Percentiles rank a stretch among this genome's conserved stretches.
Conservation (phyloP, 768 basidiomycete genomes). For the Amanita muscaria region DNA sequence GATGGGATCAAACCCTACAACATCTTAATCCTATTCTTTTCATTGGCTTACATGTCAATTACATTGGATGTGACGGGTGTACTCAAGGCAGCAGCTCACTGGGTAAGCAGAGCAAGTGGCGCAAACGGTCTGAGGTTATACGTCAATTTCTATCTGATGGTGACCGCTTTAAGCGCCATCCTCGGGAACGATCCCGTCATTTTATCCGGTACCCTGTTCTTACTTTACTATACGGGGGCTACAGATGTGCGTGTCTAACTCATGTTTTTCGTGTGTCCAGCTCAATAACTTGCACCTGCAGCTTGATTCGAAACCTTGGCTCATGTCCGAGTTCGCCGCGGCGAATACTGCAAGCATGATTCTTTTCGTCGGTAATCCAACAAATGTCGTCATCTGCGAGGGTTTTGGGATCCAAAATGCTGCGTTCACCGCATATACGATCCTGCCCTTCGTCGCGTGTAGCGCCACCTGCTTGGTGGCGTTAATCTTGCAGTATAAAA, state of each 20-base stretch:
- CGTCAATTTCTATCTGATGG: slow-evolving; percentile 76
- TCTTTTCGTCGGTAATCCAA: slow-evolving; percentile 83
- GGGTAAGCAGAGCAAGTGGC: slow-evolving; percentile 78
- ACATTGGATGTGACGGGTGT: slow-evolving; percentile 87
- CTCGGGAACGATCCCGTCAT: slow-evolving; percentile 96
- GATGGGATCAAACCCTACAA: slow-evolving; percentile 84
- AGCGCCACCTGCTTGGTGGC: slow-evolving; percentile 50
- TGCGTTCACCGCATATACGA: slow-evolving; percentile 74
- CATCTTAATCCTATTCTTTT: slow-evolving; percentile 88
- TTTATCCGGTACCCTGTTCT: slow-evolving; percentile 82
- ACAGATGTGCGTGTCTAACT: slow-evolving; percentile 30
- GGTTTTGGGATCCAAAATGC: slow-evolving; percentile 74
- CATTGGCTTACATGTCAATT: slow-evolving; percentile 87
- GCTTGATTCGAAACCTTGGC: slow-evolving; percentile 52
- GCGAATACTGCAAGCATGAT: slow-evolving; percentile 75
- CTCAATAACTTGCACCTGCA: slow-evolving; percentile 7
- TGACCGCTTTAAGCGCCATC: slow-evolving; percentile 65
- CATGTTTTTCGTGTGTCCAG: background rate
- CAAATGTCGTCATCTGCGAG: slow-evolving; percentile 88
- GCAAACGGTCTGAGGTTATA: slow-evolving; percentile 64
- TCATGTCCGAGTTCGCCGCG: slow-evolving; percentile 68
- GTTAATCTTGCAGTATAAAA: slow-evolving; percentile 52
- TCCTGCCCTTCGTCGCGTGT: slow-evolving; percentile 71
- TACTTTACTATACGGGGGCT: slow-evolving; percentile 79
- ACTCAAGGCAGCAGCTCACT: slow-evolving; percentile 80